A percentile compares a stretch with the other conserved stretches of the same genome.
Evolutionary conservation across 306 rosid genomes (phyloP).

Genomic region (Dalbergia cultrata): DNA sequence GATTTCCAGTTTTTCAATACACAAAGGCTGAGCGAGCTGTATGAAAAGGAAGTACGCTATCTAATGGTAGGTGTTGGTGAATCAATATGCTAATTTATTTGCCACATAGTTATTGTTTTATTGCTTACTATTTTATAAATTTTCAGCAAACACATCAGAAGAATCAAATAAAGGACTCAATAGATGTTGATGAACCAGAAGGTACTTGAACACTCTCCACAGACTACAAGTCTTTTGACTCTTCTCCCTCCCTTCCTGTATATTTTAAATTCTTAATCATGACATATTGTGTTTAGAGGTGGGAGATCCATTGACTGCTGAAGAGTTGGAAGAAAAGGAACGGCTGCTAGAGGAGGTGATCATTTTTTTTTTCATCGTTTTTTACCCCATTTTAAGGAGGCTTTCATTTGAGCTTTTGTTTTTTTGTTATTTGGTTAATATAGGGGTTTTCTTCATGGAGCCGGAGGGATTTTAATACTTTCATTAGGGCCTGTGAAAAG

Average conservation of each 20-base stretch:
- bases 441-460: slow-evolving; percentile 99
- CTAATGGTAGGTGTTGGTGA: slow-evolving; percentile 77
- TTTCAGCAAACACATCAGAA: slow-evolving; percentile 96
- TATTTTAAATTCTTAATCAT: slow-evolving; percentile 11
- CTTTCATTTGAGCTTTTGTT: slow-evolving; percentile 10
- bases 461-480: slow-evolving; percentile 94
- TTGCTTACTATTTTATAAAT: slow-evolving; percentile 23
- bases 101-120: slow-evolving; percentile 18
- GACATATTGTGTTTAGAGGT: slow-evolving; percentile 63
- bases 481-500: slow-evolving; percentile 98
- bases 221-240: neutral
- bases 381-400: neutral
- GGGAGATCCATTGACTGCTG: slow-evolving; percentile 96
- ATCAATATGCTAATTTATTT: slow-evolving; percentile 32
- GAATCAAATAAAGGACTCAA: slow-evolving; percentile 91
- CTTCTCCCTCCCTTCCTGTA: neutral
- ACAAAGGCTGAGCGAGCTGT: slow-evolving; percentile 92
- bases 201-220: slow-evolving; percentile 56
- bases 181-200: slow-evolving; percentile 96
- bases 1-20: slow-evolving; percentile 98
- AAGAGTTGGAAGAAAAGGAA: slow-evolving; percentile 96
- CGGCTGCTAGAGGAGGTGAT: slow-evolving; percentile 84
- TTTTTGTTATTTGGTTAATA: slow-evolving; percentile 49
- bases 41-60: slow-evolving; percentile 96
- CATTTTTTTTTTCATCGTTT: neutral